Base-by-base conservation (phyloP, 2,329 filamentous ascomycete genomes). In the Lachnellula cervina region DNA sequence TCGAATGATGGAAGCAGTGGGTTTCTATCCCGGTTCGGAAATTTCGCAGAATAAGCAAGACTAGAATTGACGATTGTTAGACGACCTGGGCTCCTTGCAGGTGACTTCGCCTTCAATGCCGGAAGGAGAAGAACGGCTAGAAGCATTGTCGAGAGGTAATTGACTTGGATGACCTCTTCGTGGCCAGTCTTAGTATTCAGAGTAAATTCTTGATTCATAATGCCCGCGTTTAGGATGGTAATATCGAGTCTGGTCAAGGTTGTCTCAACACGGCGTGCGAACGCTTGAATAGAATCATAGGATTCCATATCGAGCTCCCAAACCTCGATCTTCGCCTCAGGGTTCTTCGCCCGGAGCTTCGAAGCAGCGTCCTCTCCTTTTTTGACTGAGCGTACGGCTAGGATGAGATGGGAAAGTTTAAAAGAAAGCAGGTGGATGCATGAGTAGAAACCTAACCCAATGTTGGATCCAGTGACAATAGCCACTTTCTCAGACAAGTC, bases 231-330 rank as follows among this genome's bases (percentile, higher is more conserved):
- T 4, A 77, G 66, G 37, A 80, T 68, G 8, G 66, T 71, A 16
- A 77, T 71, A 59, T 80, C 74, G 8, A 80, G 59, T 16, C 71
- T 69, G 0, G 63, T 32, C 1, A 77, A 67, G 1, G 64, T 40
- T 13, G 48, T 66, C 11, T 70, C 61, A 19, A 70, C 69, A 2
- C 71, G 69, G 1, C 51, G 51, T 0, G 69, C 71, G 53, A 82
- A 81, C 0, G 59, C 63, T 32, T 69, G 67, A 1, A 81, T 66
- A 1, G 76, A 79, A 2, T 70, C 65, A 49, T 80, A 78, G 0
- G 70, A 74, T 5, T 55, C 52, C 72, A 81, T 74, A 46, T 82
- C 77, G n/a, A 82, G 61, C 2, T 65, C 11, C 77, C 76, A 81
- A 9, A 82, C 77, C 14, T 78, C 70, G 13, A 81, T 71, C 0